These are phyloP conservation scores for Alnus glutinosa DNA, from an alignment of 306 rosid genomes.

Conservation along the genomic window DNA sequence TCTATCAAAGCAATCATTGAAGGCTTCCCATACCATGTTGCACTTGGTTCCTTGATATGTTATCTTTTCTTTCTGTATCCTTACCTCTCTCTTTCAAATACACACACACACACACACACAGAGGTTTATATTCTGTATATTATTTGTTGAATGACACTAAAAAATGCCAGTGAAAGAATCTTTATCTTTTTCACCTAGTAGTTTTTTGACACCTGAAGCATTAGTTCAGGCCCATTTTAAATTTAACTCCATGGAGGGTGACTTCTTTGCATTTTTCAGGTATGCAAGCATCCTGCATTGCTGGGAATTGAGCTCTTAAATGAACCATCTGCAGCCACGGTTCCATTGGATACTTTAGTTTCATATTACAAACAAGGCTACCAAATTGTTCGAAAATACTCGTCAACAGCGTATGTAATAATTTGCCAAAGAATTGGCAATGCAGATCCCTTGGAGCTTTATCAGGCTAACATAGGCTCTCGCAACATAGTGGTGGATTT, in stretches of 20 bases:
- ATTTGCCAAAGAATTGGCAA: slow-evolving; percentile 86
- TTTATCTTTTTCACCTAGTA: neutral
- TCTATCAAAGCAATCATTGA: slow-evolving; percentile 20
- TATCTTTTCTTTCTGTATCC: neutral
- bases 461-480: slow-evolving; percentile 59
- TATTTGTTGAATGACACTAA: neutral
- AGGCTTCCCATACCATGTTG: neutral
- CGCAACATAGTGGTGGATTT: slow-evolving; percentile 58
- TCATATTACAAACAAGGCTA: slow-evolving; percentile 83
- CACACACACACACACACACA: no score
- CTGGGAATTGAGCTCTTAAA: slow-evolving; percentile 89
- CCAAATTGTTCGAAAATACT: slow-evolving; percentile 69
- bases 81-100: neutral
- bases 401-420: slow-evolving; percentile 74
- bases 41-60: no score
- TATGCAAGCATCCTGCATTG: slow-evolving; percentile 68
- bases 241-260: slow-evolving; percentile 5
- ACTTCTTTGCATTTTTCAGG: slow-evolving; percentile 51
- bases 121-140: neutral
- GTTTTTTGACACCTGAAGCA: slow-evolving; percentile 18
- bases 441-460: slow-evolving; percentile 89
- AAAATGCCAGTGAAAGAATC: neutral
- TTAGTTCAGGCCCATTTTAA: neutral
- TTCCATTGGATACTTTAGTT: slow-evolving; percentile 62
- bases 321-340: slow-evolving; percentile 75